Percentiles rank a stretch among this genome's conserved stretches.
Evolutionary conservation across 2,329 filamentous ascomycete species (phyloP).

Genomic region (Hirsutella thompsonii): DNA sequence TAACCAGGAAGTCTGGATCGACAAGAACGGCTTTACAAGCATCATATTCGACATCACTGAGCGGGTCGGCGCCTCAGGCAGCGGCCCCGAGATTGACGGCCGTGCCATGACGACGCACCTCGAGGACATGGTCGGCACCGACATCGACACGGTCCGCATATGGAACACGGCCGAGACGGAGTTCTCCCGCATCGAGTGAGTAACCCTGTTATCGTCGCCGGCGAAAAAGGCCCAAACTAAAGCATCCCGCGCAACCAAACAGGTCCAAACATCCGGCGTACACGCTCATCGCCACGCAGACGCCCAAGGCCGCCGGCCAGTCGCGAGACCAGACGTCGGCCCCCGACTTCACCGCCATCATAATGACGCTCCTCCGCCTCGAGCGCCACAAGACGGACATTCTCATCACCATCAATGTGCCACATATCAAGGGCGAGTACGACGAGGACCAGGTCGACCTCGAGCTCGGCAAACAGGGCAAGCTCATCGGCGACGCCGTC

Average conservation of each 20-base stretch:
- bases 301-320: constrained; percentile 23
- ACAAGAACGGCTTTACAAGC: constrained; percentile 68
- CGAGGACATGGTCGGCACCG: constrained; percentile 54
- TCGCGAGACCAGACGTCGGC: constrained; percentile 22
- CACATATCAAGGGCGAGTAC: constrained; percentile 65
- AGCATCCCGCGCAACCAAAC: not conserved
- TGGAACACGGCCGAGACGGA: constrained; percentile 51
- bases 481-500: constrained; percentile 54
- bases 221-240: constrained; percentile 11
- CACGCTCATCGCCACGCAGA: constrained; percentile 57
- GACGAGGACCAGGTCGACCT: constrained; percentile 59
- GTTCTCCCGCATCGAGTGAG: constrained; percentile 42
- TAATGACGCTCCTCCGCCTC: constrained; percentile 66
- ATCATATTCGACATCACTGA: constrained; percentile 88
- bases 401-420: constrained; percentile 77
- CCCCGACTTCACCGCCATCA: constrained; percentile 58
- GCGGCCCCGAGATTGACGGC: constrained; percentile 49
- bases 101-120: constrained; percentile 57
- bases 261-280: constrained; percentile 43
- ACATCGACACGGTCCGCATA: constrained; percentile 50
- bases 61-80: constrained; percentile 48
- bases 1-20: constrained; percentile 88
- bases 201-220: constrained; percentile 1
- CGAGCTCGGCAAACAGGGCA: constrained; percentile 50
- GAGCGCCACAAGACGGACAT: constrained; percentile 67